phyloP scores from a whole-genome alignment of 2,329 filamentous ascomycete species.

The Fusarium udum region DNA sequence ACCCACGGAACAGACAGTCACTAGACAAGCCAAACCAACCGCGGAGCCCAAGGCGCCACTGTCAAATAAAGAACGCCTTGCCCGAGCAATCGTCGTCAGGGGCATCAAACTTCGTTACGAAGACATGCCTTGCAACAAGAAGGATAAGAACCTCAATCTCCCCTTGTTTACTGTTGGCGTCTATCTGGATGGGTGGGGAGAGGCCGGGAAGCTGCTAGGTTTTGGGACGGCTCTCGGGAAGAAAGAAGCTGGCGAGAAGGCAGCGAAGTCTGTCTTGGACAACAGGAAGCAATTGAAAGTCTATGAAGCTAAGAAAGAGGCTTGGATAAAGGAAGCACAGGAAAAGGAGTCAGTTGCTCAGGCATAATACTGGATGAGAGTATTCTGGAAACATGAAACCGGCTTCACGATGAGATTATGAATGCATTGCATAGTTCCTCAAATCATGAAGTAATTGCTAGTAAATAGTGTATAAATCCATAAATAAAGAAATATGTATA shows the following conservation, averaged over 20 bases:
- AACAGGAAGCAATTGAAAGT: constrained; percentile 71
- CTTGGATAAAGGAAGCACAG: constrained; percentile 48
- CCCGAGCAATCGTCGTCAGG: constrained; percentile 58
- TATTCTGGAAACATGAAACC: neutral
- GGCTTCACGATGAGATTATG: neutral
- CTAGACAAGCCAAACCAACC: neutral
- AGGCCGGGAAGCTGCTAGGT: constrained; percentile 69
- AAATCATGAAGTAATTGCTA: neutral
- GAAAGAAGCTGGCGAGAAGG: constrained; percentile 73
- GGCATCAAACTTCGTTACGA: constrained; percentile 70
- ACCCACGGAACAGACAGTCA: neutral
- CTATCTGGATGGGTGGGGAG: constrained; percentile 75
- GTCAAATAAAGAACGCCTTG: constrained; percentile 45
- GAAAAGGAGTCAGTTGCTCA: neutral
- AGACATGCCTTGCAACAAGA: constrained; percentile 61
- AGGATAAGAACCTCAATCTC: constrained; percentile 63
- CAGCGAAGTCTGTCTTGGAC: constrained; percentile 69
- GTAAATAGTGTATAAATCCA: neutral
- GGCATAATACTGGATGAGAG: neutral
- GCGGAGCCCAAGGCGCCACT: neutral
- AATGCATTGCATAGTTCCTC: neutral
- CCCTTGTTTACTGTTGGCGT: constrained; percentile 70
- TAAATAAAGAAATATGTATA: neutral
- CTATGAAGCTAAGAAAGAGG: constrained; percentile 59
- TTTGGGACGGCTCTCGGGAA: constrained; percentile 72